A percentile compares a stretch with the other conserved stretches of the same genome.
These are phyloP conservation scores for Linum trigynum DNA, from an alignment of 345 rosid species.

Conservation along the genomic window DNA sequence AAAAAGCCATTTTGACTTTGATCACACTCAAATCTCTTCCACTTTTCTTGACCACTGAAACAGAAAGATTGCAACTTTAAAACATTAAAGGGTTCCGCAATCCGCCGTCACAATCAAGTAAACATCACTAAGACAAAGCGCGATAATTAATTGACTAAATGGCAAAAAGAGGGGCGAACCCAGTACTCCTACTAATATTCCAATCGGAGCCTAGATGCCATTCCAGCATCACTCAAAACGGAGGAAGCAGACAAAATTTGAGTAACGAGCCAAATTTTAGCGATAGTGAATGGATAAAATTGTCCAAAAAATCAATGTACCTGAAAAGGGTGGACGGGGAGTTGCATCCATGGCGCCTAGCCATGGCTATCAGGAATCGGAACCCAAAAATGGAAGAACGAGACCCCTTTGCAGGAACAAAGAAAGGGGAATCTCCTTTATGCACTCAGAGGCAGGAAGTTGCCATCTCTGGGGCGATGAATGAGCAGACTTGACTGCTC, in stretches of 20 bases:
- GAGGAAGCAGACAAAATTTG: neutral
- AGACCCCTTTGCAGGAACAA: no score
- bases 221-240: neutral
- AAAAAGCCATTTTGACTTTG: neutral
- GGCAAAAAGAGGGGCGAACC: no score
- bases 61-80: neutral
- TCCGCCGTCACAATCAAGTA: neutral
- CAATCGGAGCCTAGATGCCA: neutral
- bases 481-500: neutral
- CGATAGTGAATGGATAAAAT: neutral
- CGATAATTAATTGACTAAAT: neutral
- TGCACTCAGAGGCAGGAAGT: neutral
- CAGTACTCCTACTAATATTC: neutral
- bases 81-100: neutral
- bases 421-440: no score
- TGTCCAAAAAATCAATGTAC: constrained; percentile 19
- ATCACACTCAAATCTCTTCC: neutral
- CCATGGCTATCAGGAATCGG: constrained; percentile 27
- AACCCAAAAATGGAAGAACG: neutral
- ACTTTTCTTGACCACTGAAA: no score
- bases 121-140: neutral
- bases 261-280: neutral
- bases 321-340: constrained; percentile 87
- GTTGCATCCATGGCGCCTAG: constrained; percentile 95
- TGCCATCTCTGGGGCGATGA: neutral